phyloP scores from a whole-genome alignment of 2,329 filamentous ascomycete species.

The Penicillium sp. region DNA sequence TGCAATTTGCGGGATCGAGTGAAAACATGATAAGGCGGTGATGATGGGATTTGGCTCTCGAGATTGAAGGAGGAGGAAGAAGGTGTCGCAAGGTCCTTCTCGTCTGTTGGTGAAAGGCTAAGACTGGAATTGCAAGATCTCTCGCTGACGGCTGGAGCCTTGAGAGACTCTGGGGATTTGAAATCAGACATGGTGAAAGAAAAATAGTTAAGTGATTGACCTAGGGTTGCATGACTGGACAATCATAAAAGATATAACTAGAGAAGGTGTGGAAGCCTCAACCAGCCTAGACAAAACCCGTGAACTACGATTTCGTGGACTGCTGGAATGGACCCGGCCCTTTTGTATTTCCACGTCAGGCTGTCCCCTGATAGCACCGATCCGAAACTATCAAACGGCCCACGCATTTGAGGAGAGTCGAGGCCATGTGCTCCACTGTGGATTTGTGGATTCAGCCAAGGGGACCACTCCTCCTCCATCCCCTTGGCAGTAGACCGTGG shows the following conservation, averaged over 20 bases:
- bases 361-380: constrained; percentile 11
- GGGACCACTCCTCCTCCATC: constrained; percentile 6
- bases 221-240: constrained; percentile 5
- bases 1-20: constrained; percentile 34
- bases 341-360: constrained; percentile 19
- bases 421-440: constrained; percentile 25
- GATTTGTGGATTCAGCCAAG: constrained; percentile 21
- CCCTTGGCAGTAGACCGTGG: constrained; percentile 16
- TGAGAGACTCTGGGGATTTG: constrained; percentile 12
- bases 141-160: constrained; percentile 8
- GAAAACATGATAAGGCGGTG: constrained; percentile 35
- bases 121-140: constrained; percentile 14
- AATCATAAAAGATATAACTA: constrained; percentile 1
- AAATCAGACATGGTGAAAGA: constrained; percentile 11
- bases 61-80: constrained; percentile 17
- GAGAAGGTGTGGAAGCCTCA: constrained; percentile 1
- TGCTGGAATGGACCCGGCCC: constrained; percentile 4
- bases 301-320: background rate
- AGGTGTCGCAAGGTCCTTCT: constrained; percentile 14
- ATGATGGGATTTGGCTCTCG: constrained; percentile 14
- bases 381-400: constrained; percentile 10
- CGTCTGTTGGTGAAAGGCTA: constrained; percentile 11
- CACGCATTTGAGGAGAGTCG: constrained; percentile 14
- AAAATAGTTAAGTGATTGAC: background rate
- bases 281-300: constrained; percentile 1